Base-by-base conservation (phyloP, 148 eudicot species). In the Fagopyrum tataricum region DNA sequence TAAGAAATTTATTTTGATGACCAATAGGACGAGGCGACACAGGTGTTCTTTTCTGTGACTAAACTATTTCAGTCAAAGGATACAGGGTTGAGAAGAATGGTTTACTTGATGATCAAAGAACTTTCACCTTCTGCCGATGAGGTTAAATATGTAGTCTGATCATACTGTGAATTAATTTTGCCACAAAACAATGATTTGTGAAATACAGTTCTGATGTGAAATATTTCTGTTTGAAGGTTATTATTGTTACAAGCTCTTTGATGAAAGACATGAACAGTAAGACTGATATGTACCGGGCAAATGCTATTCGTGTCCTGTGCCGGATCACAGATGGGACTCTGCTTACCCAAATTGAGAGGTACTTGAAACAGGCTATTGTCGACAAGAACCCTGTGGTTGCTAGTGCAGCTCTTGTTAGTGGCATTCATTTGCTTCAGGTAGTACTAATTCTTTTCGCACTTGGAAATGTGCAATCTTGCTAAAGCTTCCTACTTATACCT, bases 181-280 rank as follows among this genome's bases (percentile, higher is more conserved):
- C 20, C 14, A 49, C n/a, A 49, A 37, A 58, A 58, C 47, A 77
- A 58, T 64, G 21, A 55, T 69, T 15, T 69, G 64, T 31, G 56
- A 20, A 66, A 71, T 48, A 21, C 41, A 74, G 51, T n/a, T 62
- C 23, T 83, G 82, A 80, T 71, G 61, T 43, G 21, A 58, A 71
- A 14, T 26, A 51, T 59, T 23, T 56, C 21, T 59, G 21, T 20
- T 74, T 74, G 75, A 78, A 94, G 98, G 97, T 94, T 79, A 91
- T 89, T 68, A 91, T 89, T 78, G 98, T 94, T 72, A 94, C 97
- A 11, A 91, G 97, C 82, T 94, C 96, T 23, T 84, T 94, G 21
- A 91, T 94, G 97, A 94, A 94, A 85, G 98, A 94, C 83, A 94
- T 94, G 98, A 94, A 89, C 80, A 90, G 98, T 85, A 90, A 88